Evolutionary conservation across 768 basidiomycete species (phyloP), one percentile per base, ranked within the genome.

Genomic region (Lactarius hatsudake): DNA sequence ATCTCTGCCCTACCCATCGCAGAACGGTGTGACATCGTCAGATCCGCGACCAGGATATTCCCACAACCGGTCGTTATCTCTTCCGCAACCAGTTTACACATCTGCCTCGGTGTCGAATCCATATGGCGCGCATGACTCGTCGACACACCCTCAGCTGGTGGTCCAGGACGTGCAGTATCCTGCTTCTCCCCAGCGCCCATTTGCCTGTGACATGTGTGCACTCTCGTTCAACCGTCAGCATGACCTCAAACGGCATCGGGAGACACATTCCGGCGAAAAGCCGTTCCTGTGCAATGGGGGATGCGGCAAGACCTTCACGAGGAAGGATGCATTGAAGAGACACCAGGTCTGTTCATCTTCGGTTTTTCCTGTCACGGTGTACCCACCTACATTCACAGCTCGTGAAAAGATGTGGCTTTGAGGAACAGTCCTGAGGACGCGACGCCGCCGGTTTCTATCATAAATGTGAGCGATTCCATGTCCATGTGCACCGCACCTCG

Each of bases 141-240:
- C 72, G n/a, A 10, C 36, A 38, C 75, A 70, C 59, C 3, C 56
- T 15, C 73, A 68, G 36, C 67, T 72, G 71, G 34, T 69, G 34
- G 71, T 70, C 61, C 72, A 68, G 36, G 63, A 73, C 40, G 72
- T 73, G 67, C 77, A 78, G 70, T 79, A 78, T 61, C 77, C 77
- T 8, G 77, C 78, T 26, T 78, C 77, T 59, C 78, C 78, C n/a
- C 76, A 76, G 63, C 75, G 78, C 30, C 78, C 78, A 42, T 79
- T 78, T 74, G 73, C 77, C 54, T 78, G 78, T 68, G 77, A 79
- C 71, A 77, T 91, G 69, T 94, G 91, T 75, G 83, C 90, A 13
- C 76, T 93, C 69, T 92, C 91, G 26, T 94, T 94, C 80, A 91
- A 91, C 74, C 85, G 91, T 54, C 89, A 91, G 74, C 91, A 94